Conservation (phyloP, 441 rosid genomes). For the Bocquillonia castaneifolia region DNA sequence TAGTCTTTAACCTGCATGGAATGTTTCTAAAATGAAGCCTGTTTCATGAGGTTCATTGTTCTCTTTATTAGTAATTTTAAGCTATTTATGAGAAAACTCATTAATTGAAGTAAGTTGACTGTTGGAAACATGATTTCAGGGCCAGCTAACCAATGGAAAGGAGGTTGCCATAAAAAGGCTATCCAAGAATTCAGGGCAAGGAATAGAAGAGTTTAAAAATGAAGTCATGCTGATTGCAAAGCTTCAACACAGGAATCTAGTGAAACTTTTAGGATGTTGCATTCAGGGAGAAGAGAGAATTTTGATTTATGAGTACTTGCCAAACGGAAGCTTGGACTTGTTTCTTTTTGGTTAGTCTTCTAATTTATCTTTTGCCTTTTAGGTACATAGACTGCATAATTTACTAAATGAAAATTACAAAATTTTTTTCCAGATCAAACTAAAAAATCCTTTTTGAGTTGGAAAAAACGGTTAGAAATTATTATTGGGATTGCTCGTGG, state of each 20-base stretch:
- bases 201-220: slow-evolving; percentile 17
- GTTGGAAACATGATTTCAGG: slow-evolving; percentile 3
- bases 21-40: neutral
- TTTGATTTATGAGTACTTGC: slow-evolving; percentile 18
- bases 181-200: slow-evolving; percentile 15
- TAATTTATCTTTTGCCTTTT: neutral
- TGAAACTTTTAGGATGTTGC: slow-evolving; percentile 21
- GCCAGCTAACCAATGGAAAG: slow-evolving; percentile 3
- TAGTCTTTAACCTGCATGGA: neutral
- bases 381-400: too few species aligned
- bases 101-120: too few species aligned
- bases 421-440: slow-evolving; percentile 1
- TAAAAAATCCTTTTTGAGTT: slow-evolving; percentile 6
- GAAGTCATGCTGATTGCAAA: slow-evolving; percentile 17
- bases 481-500: slow-evolving; percentile 15
- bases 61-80: too few species aligned
- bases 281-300: slow-evolving; percentile 7
- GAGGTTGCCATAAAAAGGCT: slow-evolving; percentile 19
- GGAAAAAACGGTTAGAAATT: slow-evolving; percentile 15
- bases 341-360: slow-evolving; percentile 15
- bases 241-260: slow-evolving; percentile 24
- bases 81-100: too few species aligned
- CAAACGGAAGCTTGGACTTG: slow-evolving; percentile 19
- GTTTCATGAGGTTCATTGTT: too few species aligned
- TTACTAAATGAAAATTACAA: neutral